Evolutionary conservation across 768 basidiomycete genomes (phyloP).

Genomic region (Podaxis carcinomalis): DNA sequence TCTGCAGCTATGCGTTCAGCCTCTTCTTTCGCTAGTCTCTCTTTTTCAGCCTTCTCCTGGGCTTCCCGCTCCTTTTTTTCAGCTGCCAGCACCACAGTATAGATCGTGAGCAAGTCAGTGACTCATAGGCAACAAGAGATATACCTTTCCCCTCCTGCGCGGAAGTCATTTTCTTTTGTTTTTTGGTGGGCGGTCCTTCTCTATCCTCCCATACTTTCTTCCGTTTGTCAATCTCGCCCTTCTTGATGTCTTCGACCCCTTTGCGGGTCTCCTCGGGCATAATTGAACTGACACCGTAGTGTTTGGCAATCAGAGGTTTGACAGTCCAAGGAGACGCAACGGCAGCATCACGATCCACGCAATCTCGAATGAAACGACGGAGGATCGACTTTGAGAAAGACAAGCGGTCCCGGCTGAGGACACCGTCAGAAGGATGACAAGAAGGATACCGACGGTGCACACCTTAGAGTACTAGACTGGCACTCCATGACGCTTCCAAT

Average conservation of each 20-base stretch:
- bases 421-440: constrained; percentile 5
- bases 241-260: constrained; percentile 76
- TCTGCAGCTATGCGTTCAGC: constrained; percentile 68
- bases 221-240: constrained; percentile 87
- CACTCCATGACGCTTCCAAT: constrained; percentile 83
- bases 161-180: constrained; percentile 72
- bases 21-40: constrained; percentile 63
- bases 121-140: constrained; percentile 10
- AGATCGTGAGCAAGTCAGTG: constrained; percentile 12
- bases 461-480: constrained; percentile 78
- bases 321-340: constrained; percentile 97
- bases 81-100: constrained; percentile 29
- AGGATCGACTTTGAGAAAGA: constrained; percentile 97
- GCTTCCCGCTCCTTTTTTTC: constrained; percentile 70
- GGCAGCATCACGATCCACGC: constrained; percentile 87
- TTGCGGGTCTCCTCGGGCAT: constrained; percentile 85
- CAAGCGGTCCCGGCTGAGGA: constrained; percentile 81
- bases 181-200: constrained; percentile 77
- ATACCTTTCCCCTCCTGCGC: constrained; percentile 75
- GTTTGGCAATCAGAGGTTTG: constrained; percentile 76
- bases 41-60: constrained; percentile 64
- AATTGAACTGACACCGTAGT: constrained; percentile 78
- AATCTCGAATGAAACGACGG: constrained; percentile 93
- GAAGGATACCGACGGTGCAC: constrained; percentile 14
- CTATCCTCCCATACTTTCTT: constrained; percentile 90